Conservation (phyloP, 2,329 filamentous ascomycete species). For the Ilyonectria robusta region DNA sequence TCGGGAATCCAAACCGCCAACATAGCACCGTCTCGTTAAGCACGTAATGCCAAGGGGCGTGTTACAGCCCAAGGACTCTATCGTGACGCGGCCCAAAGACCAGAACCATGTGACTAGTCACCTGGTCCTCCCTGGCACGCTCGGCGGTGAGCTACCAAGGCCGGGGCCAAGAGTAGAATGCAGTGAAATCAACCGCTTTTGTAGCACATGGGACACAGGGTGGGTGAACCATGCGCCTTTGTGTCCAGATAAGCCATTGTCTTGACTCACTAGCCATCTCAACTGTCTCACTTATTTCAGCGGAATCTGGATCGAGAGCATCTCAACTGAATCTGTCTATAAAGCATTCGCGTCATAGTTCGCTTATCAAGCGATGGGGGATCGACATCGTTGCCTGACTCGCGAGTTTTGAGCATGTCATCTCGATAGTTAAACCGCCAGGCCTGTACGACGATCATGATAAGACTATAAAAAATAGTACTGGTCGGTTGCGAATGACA, state of each 20-base stretch:
- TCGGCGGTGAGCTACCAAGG: slow-evolving; percentile 13
- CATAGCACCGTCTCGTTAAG: neutral
- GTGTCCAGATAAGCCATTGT: slow-evolving; percentile 21
- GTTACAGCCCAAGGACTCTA: neutral
- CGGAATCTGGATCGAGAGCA: slow-evolving; percentile 5
- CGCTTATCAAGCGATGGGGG: slow-evolving; percentile 16
- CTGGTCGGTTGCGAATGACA: slow-evolving; percentile 10
- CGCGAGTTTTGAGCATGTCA: slow-evolving; percentile 9
- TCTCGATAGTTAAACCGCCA: slow-evolving; percentile 6
- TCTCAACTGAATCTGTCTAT: neutral
- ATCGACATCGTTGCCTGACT: slow-evolving; percentile 21
- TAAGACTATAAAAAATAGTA: slow-evolving; percentile 10
- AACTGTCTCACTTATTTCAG: slow-evolving; percentile 25
- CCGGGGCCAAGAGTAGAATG: slow-evolving; percentile 10
- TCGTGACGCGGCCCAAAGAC: neutral
- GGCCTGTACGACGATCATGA: slow-evolving; percentile 24
- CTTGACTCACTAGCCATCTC: slow-evolving; percentile 11
- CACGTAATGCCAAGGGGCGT: neutral
- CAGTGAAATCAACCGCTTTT: slow-evolving; percentile 2
- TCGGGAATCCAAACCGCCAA: neutral
- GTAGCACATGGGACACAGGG: slow-evolving; percentile 16
- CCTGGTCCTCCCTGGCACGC: neutral
- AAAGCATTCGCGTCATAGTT: neutral
- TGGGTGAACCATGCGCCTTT: slow-evolving; percentile 1
- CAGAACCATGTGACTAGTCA: slow-evolving; percentile 6